Conservation (phyloP, 169 alveolate species). For the Babesia sp. region DNA sequence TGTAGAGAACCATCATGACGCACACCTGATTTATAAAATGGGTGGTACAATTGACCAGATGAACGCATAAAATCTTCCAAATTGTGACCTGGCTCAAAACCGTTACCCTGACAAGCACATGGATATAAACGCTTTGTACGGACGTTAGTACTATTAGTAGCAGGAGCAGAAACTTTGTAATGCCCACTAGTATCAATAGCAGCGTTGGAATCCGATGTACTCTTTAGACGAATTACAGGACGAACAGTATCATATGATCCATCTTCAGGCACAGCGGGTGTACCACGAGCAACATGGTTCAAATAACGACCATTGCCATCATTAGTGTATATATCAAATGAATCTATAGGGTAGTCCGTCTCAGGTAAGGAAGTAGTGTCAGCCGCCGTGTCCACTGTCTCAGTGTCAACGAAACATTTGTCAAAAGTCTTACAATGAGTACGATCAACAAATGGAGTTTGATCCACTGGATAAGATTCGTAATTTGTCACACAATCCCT, state of each 20-base stretch:
- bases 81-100: not conserved
- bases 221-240: conserved; percentile 10
- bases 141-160: not conserved
- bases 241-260: not conserved
- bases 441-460: not conserved
- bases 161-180: not conserved
- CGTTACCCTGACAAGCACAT: not conserved
- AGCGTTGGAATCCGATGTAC: conserved; percentile 1
- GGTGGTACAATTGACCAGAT: conserved; percentile 13
- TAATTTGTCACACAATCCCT: not conserved
- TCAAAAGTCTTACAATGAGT: not conserved
- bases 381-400: conserved; percentile 42
- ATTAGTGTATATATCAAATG: not conserved
- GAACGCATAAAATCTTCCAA: conserved; percentile 27
- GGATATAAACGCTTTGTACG: not conserved
- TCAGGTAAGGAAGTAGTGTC: conserved; percentile 50
- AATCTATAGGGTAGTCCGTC: conserved; percentile 21
- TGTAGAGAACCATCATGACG: not conserved
- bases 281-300: not conserved
- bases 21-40: not conserved
- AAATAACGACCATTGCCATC: not conserved
- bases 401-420: conserved; percentile 29
- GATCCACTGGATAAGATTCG: not conserved
- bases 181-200: not conserved
- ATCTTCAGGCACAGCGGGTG: not conserved